Evolutionary conservation across 2,329 filamentous ascomycete genomes (phyloP), one percentile per base, ranked within the genome.

Genomic region (Penicillium occitanis): DNA sequence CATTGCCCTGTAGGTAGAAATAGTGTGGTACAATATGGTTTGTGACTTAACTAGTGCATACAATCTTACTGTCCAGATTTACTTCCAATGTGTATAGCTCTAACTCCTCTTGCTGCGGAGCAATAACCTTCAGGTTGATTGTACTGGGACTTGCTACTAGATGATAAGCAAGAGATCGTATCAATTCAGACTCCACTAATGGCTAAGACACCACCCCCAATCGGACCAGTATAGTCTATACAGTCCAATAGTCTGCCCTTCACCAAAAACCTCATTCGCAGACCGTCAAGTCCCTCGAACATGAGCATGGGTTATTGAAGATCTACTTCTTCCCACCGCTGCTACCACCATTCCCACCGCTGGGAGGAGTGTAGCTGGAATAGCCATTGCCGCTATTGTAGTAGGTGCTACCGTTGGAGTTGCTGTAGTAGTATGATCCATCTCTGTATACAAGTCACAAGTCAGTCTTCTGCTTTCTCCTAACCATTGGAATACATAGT

Each of bases 341-440:
- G 60, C 35, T 53, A 7, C 60, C 46, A n/a, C 46, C 48, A 70
- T 72, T 57, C 83, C 37, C 48, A 51, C 61, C 85, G 65, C 80
- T 79, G 6, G 88, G 78, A 10, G 86, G 70, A 19, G 86, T 91
- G 77, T 91, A 91, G 19, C 78, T 87, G 28, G 86, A 84, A 59
- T 77, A 73, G 5, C 88, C 88, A 11, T 75, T 74, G 53, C 88
- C 87, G 70, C 82, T 76, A 77, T 90, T 89, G 82, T 90, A 79
- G 79, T 91, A 91, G 46, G 86, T 89, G 73, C 86, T 90, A 14
- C 88, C 87, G 69, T 90, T 84, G 55, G 87, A 78, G 78, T 91
- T 91, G 74, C 84, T 86, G 79, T 91, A 91, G 80, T 91, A 91
- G 82, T 91, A 91, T 1, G 87, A 90, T 44, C 88, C 88, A 70